phyloP scores from a whole-genome alignment of 2,329 filamentous ascomycete species.

The Fusarium nelsonii region DNA sequence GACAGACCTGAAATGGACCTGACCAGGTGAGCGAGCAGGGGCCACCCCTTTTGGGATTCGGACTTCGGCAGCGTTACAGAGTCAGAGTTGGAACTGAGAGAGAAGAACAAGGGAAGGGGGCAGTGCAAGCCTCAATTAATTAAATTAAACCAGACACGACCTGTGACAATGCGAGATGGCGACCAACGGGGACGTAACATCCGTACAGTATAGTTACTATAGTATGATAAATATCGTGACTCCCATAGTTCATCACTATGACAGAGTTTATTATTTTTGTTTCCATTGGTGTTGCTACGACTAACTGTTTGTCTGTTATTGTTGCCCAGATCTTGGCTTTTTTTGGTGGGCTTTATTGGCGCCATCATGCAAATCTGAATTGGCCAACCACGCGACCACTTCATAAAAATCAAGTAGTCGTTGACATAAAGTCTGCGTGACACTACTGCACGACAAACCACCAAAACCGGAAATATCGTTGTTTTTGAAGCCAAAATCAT shows the following conservation, averaged over 20 bases:
- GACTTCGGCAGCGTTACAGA: conserved; percentile 37
- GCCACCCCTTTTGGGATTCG: conserved; percentile 15
- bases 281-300: not conserved
- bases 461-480: conserved; percentile 28
- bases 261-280: not conserved
- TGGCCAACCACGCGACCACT: conserved; percentile 19
- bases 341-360: not conserved
- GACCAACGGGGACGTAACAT: conserved; percentile 17
- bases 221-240: not conserved
- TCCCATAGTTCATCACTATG: not conserved
- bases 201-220: not conserved
- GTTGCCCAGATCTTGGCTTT: conserved; percentile 27
- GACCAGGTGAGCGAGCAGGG: conserved; percentile 10
- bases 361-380: not conserved
- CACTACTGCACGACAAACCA: conserved; percentile 25
- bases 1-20: conserved; percentile 24
- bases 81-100: not conserved
- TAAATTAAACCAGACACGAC: conserved; percentile 40
- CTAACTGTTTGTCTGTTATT: not conserved
- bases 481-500: conserved; percentile 13
- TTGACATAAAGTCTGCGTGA: conserved; percentile 26
- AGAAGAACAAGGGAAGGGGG: conserved; percentile 14
- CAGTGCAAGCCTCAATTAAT: conserved; percentile 43
- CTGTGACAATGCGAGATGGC: conserved; percentile 33
- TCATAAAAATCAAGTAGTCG: conserved; percentile 13